A percentile compares a stretch with the other conserved stretches of the same genome.
Evolutionary conservation across 345 rosid genomes (phyloP).

Genomic region (Populus deltoides): DNA sequence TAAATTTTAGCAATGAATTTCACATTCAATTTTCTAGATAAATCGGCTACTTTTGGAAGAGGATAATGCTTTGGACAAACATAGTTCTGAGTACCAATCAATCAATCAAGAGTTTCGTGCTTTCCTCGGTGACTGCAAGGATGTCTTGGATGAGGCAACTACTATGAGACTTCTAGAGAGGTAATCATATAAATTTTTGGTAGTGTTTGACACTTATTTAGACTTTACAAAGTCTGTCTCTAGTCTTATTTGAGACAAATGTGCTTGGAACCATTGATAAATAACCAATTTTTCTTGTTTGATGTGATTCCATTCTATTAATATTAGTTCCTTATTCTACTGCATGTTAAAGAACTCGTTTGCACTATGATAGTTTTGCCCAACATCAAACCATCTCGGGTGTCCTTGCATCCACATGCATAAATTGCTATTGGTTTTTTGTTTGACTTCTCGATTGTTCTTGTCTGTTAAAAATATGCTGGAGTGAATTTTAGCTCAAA

Average conservation of each 20-base stretch:
- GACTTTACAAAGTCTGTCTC: too few relatives aligned
- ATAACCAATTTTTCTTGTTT: not conserved
- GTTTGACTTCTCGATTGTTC: not conserved
- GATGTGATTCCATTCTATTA: not conserved
- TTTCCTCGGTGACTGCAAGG: constrained; percentile 89
- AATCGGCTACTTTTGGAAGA: constrained; percentile 93
- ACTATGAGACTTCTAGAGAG: constrained; percentile 96
- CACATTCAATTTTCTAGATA: constrained; percentile 43
- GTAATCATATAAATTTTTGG: constrained; percentile 33
- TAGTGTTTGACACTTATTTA: not conserved
- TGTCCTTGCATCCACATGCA: not conserved
- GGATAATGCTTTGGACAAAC: constrained; percentile 81
- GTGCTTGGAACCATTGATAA: too few relatives aligned
- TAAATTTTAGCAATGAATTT: not conserved
- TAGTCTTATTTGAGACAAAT: not conserved
- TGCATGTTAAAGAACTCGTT: not conserved
- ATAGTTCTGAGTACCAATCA: constrained; percentile 69
- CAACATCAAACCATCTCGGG: not conserved
- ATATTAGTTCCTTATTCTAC: not conserved
- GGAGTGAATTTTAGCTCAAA: not conserved
- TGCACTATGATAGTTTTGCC: not conserved
- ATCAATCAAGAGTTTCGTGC: constrained; percentile 90
- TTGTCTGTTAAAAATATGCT: not conserved
- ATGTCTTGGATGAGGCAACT: constrained; percentile 96
- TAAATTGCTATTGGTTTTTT: not conserved